Evolutionary conservation across 345 rosid species (phyloP).

Genomic region (Eucalyptus paniculata): DNA sequence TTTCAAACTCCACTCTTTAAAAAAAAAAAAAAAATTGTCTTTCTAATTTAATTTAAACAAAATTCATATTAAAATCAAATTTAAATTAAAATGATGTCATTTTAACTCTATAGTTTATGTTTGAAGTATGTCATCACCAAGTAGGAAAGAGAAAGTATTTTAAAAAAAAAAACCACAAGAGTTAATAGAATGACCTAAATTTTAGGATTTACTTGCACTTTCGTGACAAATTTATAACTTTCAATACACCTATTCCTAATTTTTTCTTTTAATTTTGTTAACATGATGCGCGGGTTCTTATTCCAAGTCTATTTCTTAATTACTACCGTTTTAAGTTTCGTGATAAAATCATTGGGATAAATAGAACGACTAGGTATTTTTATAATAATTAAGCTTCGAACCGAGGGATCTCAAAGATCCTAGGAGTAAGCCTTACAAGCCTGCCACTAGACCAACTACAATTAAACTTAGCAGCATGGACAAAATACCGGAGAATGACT

Average conservation of each 20-base stretch:
- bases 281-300: too few relatives aligned
- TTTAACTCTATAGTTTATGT: too few relatives aligned
- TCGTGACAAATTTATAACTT: too few relatives aligned
- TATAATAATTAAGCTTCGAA: background rate
- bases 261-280: too few relatives aligned
- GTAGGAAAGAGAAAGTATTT: too few relatives aligned
- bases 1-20: too few relatives aligned
- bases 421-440: background rate
- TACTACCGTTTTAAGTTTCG: background rate
- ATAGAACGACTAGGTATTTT: background rate
- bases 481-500: background rate
- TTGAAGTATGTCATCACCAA: too few relatives aligned
- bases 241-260: too few relatives aligned
- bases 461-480: background rate
- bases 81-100: too few relatives aligned
- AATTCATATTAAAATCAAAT: too few relatives aligned
- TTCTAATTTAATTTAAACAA: too few relatives aligned
- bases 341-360: background rate
- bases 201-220: accelerated
- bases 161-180: accelerated
- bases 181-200: accelerated
- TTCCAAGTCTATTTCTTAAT: background rate
- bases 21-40: too few relatives aligned
- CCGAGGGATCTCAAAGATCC: background rate
- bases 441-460: background rate